Percentiles rank a stretch among this genome's conserved stretches.
Conservation (phyloP, 2,329 filamentous ascomycete species). For the Colletotrichum sansevieriae region DNA sequence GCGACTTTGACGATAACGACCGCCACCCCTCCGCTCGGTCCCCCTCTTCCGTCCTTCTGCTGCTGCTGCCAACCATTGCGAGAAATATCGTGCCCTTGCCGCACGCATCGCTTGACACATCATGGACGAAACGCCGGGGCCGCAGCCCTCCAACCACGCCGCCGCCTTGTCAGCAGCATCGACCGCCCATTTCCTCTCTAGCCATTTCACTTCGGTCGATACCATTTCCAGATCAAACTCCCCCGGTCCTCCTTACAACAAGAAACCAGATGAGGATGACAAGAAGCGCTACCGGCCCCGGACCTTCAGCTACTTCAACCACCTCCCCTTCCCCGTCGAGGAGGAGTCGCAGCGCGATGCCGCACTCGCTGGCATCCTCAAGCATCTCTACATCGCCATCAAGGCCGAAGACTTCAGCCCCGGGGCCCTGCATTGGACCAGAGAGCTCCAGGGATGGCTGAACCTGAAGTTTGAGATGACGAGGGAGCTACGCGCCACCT, state of each 20-base stretch:
- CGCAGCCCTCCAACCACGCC: conserved; percentile 53
- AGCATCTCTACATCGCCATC: conserved; percentile 92
- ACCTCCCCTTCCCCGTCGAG: conserved; percentile 91
- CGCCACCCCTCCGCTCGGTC: conserved; percentile 32
- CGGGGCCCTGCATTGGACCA: conserved; percentile 95
- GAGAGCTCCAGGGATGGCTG: conserved; percentile 95
- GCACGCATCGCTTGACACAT: background rate
- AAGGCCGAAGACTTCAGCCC: conserved; percentile 94
- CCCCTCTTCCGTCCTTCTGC: background rate
- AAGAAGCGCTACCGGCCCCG: conserved; percentile 82
- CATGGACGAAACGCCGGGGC: conserved; percentile 51
- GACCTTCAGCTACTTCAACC: conserved; percentile 92
- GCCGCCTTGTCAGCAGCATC: conserved; percentile 48
- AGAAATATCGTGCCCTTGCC: background rate
- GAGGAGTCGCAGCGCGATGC: conserved; percentile 81
- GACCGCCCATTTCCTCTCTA: conserved; percentile 54
- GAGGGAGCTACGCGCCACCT: conserved; percentile 82
- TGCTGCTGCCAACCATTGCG: background rate
- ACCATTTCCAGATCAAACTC: conserved; percentile 89
- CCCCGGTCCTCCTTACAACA: conserved; percentile 74
- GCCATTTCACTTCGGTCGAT: conserved; percentile 64
- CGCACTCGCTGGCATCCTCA: conserved; percentile 88
- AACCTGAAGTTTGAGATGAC: conserved; percentile 98
- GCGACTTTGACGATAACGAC: background rate
- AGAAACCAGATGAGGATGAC: conserved; percentile 61